Evolutionary conservation across 148 eudicot genomes (phyloP).

Genomic region (Silene latifolia): DNA sequence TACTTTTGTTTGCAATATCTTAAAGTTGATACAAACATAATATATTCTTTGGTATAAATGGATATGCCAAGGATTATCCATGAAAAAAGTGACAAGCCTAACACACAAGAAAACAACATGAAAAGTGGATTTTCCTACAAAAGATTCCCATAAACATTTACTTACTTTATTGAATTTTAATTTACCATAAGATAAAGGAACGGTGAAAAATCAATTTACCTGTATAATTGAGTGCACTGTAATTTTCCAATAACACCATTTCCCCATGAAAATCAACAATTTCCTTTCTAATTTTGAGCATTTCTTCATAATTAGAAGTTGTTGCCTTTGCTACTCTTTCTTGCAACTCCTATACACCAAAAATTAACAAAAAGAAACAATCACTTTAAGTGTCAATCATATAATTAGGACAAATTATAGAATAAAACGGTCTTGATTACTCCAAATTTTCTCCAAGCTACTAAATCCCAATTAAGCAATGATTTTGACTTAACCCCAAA

Average conservation of each 20-base stretch:
- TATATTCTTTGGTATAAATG: conserved; percentile 10
- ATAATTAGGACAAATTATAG: too few relatives aligned
- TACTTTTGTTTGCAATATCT: not conserved
- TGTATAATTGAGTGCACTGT: conserved; percentile 76
- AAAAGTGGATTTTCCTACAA: not conserved
- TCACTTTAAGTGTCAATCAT: not conserved
- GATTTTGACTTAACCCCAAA: conserved; percentile 7
- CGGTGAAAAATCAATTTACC: conserved; percentile 35
- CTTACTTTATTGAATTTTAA: not conserved
- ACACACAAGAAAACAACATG: not conserved
- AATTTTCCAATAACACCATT: conserved; percentile 81
- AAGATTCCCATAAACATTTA: not conserved
- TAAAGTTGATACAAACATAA: conserved; percentile 13
- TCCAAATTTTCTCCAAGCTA: not conserved
- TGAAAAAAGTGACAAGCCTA: conserved; percentile 19
- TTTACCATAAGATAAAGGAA: conserved; percentile 1
- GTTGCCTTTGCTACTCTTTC: conserved; percentile 57
- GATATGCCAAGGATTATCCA: conserved; percentile 25
- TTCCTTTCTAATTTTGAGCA: conserved; percentile 57
- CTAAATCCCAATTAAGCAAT: not conserved
- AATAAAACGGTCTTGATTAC: not conserved
- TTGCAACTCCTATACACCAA: conserved; percentile 49
- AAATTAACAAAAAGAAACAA: not conserved
- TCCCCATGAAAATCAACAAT: conserved; percentile 85
- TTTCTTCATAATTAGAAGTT: conserved; percentile 41